A percentile compares a stretch with the other conserved stretches of the same genome.
Conservation (phyloP, 2,329 filamentous ascomycete species). For the Arthrobotrys pseudoclavata region DNA sequence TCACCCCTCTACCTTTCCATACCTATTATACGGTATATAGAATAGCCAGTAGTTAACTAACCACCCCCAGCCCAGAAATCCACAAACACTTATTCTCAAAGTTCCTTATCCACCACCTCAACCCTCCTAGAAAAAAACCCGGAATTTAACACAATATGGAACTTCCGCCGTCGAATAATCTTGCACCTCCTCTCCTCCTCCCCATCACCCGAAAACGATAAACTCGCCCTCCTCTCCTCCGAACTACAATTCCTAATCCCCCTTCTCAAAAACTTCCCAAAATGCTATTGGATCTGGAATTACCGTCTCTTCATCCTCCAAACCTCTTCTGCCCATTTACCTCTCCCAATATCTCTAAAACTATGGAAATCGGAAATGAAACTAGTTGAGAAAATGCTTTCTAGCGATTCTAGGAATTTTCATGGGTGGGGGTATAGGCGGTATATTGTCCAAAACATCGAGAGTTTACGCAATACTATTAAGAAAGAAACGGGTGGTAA, state of each 20-base stretch:
- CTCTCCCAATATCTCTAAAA: conserved; percentile 71
- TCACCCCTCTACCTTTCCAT: conserved; percentile 13
- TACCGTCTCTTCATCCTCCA: conserved; percentile 88
- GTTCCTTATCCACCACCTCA: conserved; percentile 75
- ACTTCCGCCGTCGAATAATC: conserved; percentile 81
- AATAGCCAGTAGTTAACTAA: conserved; percentile 42
- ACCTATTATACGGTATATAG: not conserved
- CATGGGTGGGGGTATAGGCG: conserved; percentile 96
- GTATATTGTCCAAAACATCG: conserved; percentile 80
- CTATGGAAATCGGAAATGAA: conserved; percentile 89
- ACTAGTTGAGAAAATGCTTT: conserved; percentile 88
- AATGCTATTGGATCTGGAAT: conserved; percentile 99
- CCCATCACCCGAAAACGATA: conserved; percentile 63
- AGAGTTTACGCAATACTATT: conserved; percentile 68
- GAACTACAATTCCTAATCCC: conserved; percentile 88
- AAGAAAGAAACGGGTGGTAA: conserved; percentile 49
- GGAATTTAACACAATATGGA: conserved; percentile 93
- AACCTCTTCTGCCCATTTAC: conserved; percentile 77
- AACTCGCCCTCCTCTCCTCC: conserved; percentile 70
- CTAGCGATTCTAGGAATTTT: conserved; percentile 88
- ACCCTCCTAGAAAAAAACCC: conserved; percentile 79
- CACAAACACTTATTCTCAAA: conserved; percentile 65
- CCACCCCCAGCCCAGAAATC: conserved; percentile 31
- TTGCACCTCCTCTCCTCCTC: conserved; percentile 73
- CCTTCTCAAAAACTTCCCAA: conserved; percentile 85